Evolutionary conservation across 1,284 basidiomycete genomes (phyloP).

Genomic region (Naganishia cerealis): DNA sequence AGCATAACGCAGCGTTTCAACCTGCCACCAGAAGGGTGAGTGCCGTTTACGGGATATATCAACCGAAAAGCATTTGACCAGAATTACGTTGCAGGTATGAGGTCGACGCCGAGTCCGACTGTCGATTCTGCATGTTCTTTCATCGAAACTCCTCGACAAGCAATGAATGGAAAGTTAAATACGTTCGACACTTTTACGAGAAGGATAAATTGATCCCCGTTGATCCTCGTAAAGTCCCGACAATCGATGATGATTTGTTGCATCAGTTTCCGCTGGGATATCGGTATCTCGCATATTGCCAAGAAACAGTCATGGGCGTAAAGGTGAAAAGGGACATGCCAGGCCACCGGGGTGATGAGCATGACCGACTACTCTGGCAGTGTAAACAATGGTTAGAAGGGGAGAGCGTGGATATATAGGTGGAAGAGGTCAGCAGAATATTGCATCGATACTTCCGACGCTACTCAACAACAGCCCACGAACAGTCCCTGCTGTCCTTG

Average conservation of each 20-base stretch:
- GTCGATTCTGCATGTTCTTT: slow-evolving; percentile 29
- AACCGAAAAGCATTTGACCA: neutral
- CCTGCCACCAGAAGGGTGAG: slow-evolving; percentile 17
- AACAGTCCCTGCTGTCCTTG: no score
- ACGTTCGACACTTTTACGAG: slow-evolving; percentile 39
- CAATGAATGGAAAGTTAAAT: slow-evolving; percentile 26
- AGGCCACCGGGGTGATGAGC: slow-evolving; percentile 14
- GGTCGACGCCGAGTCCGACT: slow-evolving; percentile 24
- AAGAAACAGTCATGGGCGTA: slow-evolving; percentile 21
- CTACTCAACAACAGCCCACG: no score
- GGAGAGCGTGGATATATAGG: slow-evolving; percentile 18
- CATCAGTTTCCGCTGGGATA: slow-evolving; percentile 42
- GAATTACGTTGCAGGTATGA: slow-evolving; percentile 1
- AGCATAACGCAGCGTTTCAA: slow-evolving; percentile 25
- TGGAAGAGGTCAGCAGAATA: neutral
- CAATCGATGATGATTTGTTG: slow-evolving; percentile 42
- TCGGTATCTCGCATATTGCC: slow-evolving; percentile 35
- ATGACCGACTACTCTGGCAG: slow-evolving; percentile 23
- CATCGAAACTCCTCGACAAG: slow-evolving; percentile 14
- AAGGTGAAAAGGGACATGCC: slow-evolving; percentile 28
- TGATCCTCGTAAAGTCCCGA: slow-evolving; percentile 42
- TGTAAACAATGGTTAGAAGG: slow-evolving; percentile 27
- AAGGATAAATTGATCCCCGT: slow-evolving; percentile 45
- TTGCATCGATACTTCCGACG: no score
- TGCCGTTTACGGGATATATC: neutral